Base-by-base conservation (phyloP, 2,329 filamentous ascomycete species). In the Ampelomyces quisqualis region DNA sequence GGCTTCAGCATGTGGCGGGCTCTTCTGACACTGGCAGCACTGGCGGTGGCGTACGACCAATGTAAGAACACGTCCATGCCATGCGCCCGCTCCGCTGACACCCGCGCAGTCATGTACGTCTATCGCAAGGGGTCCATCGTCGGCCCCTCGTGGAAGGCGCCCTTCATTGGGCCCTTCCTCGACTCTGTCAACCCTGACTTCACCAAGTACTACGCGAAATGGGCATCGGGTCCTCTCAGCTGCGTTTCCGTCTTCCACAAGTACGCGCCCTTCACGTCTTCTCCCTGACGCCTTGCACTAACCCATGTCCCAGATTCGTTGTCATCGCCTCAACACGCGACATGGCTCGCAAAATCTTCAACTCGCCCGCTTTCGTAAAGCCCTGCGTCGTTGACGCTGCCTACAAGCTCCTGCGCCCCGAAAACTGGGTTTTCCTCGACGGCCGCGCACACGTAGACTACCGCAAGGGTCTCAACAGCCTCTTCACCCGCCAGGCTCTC, bases 241-340 rank as follows among this genome's bases (percentile, higher is more conserved):
- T 98, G 93, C 65, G 93, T 98, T 48, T 96, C 90, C 2, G 90
- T 98, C 61, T 98, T 98, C 76, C 93, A 98, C 82, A 98, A 97
- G 89, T 95, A 80, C 11, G 57, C 19, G 32, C 37, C 37, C 17
- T 19, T 27, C 17, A 7, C 27, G 10, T 7, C 13, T 15, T 4
- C 38, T 26, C 31, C 15, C 9, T 5, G 10, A 11, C 19, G 28
- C 9, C 19, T 31, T 38, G 20, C 32, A 19, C 55, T 62, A 14
- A 64, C 42, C 5, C 31, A 40, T 20, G 43, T 11, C 9, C 2
- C 57, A 94, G 89, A 70, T 98, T 98, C 69, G 93, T 97, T 52
- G 90, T 98, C 42, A 95, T 98, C 67, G 91, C 90, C 22, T 94
- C 90, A 13, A 90, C 86, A 37, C 89, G 93, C 63, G 93, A 97